These are phyloP conservation scores for Tuber borchii DNA, from an alignment of 495 filamentous ascomycete species.

Conservation along the genomic window DNA sequence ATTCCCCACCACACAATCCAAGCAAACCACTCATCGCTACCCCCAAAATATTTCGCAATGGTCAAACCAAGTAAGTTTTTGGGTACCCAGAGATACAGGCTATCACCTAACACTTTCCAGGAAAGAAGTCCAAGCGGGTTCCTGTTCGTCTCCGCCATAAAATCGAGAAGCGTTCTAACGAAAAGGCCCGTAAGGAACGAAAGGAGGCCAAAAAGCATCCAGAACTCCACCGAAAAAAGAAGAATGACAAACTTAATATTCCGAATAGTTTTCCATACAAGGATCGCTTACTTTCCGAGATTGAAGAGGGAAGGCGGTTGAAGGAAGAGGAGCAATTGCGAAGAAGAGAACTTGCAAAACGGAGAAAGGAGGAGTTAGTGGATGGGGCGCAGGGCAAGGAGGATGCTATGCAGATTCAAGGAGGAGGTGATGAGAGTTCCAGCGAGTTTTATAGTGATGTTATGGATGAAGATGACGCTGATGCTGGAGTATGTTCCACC, in stretches of 20 bases:
- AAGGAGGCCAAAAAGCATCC: slow-evolving; percentile 93
- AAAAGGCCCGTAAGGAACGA: slow-evolving; percentile 80
- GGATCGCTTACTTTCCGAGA: slow-evolving; percentile 85
- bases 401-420: slow-evolving; percentile 44
- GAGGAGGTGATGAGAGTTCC: slow-evolving; percentile 46
- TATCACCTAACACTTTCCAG: slow-evolving; percentile 45
- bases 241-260: slow-evolving; percentile 67
- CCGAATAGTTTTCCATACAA: slow-evolving; percentile 98
- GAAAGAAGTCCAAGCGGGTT: slow-evolving; percentile 87
- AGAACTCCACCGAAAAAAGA: slow-evolving; percentile 90
- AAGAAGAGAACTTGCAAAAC: slow-evolving; percentile 64
- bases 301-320: slow-evolving; percentile 73
- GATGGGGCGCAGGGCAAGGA: slow-evolving; percentile 45
- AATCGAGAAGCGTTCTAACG: slow-evolving; percentile 86
- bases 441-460: slow-evolving; percentile 49
- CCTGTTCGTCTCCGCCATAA: slow-evolving; percentile 86
- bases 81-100: background rate
- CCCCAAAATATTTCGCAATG: slow-evolving; percentile 40
- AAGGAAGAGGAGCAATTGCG: slow-evolving; percentile 73
- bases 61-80: slow-evolving; percentile 49
- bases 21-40: slow-evolving; percentile 8
- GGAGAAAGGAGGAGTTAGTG: slow-evolving; percentile 47
- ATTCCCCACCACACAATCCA: background rate
- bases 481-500: slow-evolving; percentile 29
- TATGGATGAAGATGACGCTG: slow-evolving; percentile 49